These are phyloP conservation scores for Talaromyces verruculosus DNA, from an alignment of 2,329 filamentous ascomycete species.

Conservation along the genomic window DNA sequence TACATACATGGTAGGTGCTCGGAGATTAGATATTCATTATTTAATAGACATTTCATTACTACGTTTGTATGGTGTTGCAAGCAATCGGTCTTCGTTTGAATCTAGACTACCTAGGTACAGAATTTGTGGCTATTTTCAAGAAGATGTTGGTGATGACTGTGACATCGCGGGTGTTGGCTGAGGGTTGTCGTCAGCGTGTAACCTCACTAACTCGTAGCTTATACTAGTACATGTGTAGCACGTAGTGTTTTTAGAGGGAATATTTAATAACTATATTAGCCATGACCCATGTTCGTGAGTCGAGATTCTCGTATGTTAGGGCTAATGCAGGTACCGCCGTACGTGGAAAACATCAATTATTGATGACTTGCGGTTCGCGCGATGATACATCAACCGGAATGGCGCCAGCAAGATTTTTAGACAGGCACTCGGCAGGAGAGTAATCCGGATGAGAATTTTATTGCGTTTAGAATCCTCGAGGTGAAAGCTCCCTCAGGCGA, in stretches of 20 bases:
- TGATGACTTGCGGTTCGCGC: neutral
- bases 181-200: neutral
- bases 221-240: neutral
- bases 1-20: neutral
- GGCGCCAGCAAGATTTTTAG: neutral
- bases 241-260: neutral
- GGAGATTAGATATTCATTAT: neutral
- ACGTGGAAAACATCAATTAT: neutral
- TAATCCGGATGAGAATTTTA: neutral
- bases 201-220: neutral
- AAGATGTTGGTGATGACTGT: neutral
- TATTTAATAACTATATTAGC: neutral
- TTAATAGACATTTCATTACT: neutral
- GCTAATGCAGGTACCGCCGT: neutral
- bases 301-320: neutral
- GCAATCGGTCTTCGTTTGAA: neutral
- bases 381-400: neutral
- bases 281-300: neutral
- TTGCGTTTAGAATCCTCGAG: neutral
- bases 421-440: neutral
- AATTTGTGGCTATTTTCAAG: neutral
- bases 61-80: neutral
- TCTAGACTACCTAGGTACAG: neutral
- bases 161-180: neutral
- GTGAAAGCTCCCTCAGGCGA: neutral